These are phyloP conservation scores for Tuctoria greenei DNA, from an alignment of 176 grass and related monocot genomes.

Conservation along the genomic window DNA sequence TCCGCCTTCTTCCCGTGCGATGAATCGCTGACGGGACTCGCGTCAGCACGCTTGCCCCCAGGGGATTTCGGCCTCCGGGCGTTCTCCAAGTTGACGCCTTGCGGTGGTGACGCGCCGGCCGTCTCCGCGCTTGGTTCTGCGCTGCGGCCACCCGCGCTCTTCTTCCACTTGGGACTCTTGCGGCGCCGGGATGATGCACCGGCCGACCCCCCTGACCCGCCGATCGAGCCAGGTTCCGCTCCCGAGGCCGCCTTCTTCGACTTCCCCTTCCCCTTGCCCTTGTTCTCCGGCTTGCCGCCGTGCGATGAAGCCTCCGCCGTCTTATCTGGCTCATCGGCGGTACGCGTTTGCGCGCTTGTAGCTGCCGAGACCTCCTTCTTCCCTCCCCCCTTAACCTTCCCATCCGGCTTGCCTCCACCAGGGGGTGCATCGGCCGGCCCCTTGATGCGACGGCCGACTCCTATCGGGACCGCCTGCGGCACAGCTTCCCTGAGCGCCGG, in stretches of 20 bases:
- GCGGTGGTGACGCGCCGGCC: neutral
- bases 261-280: neutral
- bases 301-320: neutral
- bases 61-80: neutral
- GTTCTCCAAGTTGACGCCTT: neutral
- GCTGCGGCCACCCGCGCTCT: neutral
- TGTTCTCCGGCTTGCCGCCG: neutral
- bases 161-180: neutral
- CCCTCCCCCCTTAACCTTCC: constrained; percentile 11
- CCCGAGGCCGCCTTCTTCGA: neutral
- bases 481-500: neutral
- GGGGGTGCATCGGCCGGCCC: neutral
- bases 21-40: neutral
- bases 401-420: neutral
- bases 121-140: neutral
- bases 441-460: neutral
- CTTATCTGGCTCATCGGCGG: neutral
- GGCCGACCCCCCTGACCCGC: neutral
- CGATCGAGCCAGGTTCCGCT: neutral
- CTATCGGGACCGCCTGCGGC: neutral
- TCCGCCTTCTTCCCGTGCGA: neutral
- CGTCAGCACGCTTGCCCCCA: neutral
- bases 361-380: neutral
- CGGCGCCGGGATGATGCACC: neutral
- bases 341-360: neutral